Evolutionary conservation across 306 rosid species (phyloP), one percentile per base, ranked within the genome.

Genomic region (Corylus avellana): DNA sequence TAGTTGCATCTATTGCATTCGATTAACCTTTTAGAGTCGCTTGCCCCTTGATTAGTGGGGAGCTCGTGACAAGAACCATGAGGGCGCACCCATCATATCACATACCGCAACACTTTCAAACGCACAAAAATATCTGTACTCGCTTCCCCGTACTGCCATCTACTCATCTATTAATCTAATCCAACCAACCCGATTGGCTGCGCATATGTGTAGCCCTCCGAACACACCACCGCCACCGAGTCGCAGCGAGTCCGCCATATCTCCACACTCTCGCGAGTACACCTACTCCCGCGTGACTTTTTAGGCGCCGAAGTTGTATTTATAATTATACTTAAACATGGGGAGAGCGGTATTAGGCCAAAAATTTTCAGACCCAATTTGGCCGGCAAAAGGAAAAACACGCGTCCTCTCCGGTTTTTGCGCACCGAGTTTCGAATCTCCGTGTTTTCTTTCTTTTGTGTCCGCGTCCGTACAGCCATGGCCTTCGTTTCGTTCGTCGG

Each of bases 401-500:
- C 50, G 6, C 72, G 22, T 35, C 50, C 12, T 57, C 49, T 71
- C 27, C 35, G 25, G 6, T 18, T 68, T 1, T 67, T 67, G 4
- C 14, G 5, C 27, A n/a, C 9, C 50, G 18, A 68, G 72, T 42
- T 39, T 68, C 72, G 72, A 68, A 18, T 68, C 72, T 67, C 51
- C 17, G 48, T 72, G 16, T 22, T 27, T 35, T 71, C 22, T 12
- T 5, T 50, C 50, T 49, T 27, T 12, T 5, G 58, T 49, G 59
- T 72, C 56, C 7, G 1, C 14, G 59, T 56, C 39, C 62, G 61
- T n/a, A 18, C 70, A 16, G 74, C 76, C 70, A 91, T 91, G 94
- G 92, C 92, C 27, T 88, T 91, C 80, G 67, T 81, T 81, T 84
- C 92, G 32, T 84, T 85, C 75, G 82, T 84, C 37, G 94, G 92